Base-by-base conservation (phyloP, 176 grass and related monocot species). In the Leersia perrieri region DNA sequence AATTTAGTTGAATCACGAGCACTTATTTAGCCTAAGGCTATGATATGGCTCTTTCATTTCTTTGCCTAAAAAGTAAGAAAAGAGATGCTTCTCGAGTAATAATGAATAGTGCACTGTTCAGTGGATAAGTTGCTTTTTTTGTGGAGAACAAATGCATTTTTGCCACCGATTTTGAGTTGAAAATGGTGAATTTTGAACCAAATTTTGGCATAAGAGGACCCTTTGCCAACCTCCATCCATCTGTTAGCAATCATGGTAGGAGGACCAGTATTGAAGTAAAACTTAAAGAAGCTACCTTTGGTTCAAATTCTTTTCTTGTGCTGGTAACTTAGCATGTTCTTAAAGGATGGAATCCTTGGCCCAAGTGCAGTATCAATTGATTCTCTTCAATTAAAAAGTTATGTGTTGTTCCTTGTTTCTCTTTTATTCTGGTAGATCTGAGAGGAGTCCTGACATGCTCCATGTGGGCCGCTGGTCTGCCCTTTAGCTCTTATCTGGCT, bases 351-450 rank as follows among this genome's bases (percentile, higher is more conserved):
- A 82, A 86, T 86, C 78, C 57, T 86, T 86, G 66, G 73, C 67
- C 33, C 83, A 38, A 86, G 45, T 82, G 60, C 73, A 66, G 83
- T 82, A 86, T 78, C 78, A 90, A 73, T 73, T 85, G 78, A 82
- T 73, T 82, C 78, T 80, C 58, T 76, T 33, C 22, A 9, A 14
- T 73, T 90, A 39, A 62, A 90, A 82, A 82, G 68, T 31, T 65
- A n/a, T 76, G 4, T 73, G 3, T 67, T 60, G 80, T 90, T 75
- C 32, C 61, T 83, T 89, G 88, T 82, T 90, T 82, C 75, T 68
- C 79, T 62, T 89, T 44, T 73, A 49, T 78, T 82, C 35, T 82
- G 20, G 67, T 51, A 90, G 88, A 90, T 90, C 88, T 85, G 73
- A 77, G 88, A 82, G 69, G 58, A 49, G 83, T 26, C 60, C 68